Evolutionary conservation across 805 yeast genomes (phyloP).

Genomic region (Metschnikowia peoriensis): DNA sequence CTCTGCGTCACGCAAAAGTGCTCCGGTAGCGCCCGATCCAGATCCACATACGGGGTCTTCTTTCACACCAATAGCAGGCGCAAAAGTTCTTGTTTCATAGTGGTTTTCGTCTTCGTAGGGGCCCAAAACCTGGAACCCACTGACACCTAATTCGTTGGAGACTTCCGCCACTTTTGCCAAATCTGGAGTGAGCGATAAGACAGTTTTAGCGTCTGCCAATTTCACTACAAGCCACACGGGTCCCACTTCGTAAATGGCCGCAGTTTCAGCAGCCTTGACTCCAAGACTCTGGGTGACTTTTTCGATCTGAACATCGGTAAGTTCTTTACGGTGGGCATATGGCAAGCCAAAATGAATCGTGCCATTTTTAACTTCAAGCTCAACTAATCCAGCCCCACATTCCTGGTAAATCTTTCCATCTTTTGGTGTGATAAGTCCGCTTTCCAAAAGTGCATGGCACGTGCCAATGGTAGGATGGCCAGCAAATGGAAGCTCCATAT

Average conservation of each 20-base stretch:
- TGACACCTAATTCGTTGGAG: constrained; percentile 18
- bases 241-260: constrained; percentile 40
- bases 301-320: constrained; percentile 9
- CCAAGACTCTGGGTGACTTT: constrained; percentile 11
- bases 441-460: constrained; percentile 44
- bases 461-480: constrained; percentile 65
- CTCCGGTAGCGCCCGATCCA: constrained; percentile 38
- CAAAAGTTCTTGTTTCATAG: constrained; percentile 43
- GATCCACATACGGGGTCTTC: constrained; percentile 60
- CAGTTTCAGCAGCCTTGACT: constrained; percentile 16
- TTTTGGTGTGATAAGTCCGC: constrained; percentile 27
- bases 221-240: constrained; percentile 45
- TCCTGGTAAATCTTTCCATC: constrained; percentile 38
- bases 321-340: constrained; percentile 11
- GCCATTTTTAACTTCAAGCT: constrained; percentile 23
- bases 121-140: constrained; percentile 44
- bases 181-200: constrained; percentile 34
- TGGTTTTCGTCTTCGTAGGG: constrained; percentile 16
- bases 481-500: constrained; percentile 54
- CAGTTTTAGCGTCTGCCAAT: constrained; percentile 29
- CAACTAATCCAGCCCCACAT: constrained; percentile 45
- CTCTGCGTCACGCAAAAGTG: constrained; percentile 17
- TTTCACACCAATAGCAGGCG: constrained; percentile 30
- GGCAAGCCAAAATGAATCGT: constrained; percentile 31
- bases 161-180: constrained; percentile 20